Conservation (phyloP, 2,329 filamentous ascomycete genomes). For the Rosellinia necatrix region DNA sequence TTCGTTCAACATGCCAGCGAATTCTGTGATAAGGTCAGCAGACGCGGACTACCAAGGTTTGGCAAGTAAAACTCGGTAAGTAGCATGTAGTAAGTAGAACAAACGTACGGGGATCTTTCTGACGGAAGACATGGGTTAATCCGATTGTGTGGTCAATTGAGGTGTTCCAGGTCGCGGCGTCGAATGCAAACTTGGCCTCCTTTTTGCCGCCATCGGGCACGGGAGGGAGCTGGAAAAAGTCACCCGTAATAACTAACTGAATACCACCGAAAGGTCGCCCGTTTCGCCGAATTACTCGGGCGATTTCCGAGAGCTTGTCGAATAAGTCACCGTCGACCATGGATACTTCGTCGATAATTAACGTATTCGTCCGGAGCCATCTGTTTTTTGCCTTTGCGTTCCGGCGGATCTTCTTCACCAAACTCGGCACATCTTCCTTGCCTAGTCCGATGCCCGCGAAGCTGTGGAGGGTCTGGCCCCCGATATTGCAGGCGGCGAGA, state of each 20-base stretch:
- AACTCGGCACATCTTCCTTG: conserved; percentile 78
- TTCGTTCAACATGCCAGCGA: conserved; percentile 95
- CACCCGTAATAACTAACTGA: conserved; percentile 91
- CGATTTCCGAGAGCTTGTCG: conserved; percentile 91
- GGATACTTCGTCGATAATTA: conserved; percentile 93
- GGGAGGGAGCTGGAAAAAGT: conserved; percentile 96
- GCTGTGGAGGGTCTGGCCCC: conserved; percentile 92
- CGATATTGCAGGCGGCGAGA: conserved; percentile 94
- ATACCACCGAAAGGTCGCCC: conserved; percentile 94
- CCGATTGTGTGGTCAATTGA: conserved; percentile 95
- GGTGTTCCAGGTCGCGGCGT: conserved; percentile 88
- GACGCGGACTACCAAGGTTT: too few relatives aligned
- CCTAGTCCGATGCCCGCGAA: conserved; percentile 95
- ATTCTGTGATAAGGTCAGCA: conserved; percentile 54
- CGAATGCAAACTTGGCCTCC: conserved; percentile 87
- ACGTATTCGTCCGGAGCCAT: conserved; percentile 85
- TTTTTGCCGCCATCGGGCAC: conserved; percentile 75
- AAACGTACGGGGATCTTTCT: conserved; percentile 73
- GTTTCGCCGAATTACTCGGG: conserved; percentile 84
- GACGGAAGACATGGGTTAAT: conserved; percentile 93
- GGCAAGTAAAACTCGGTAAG: too few relatives aligned
- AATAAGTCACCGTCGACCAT: conserved; percentile 99
- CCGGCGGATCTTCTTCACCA: conserved; percentile 88
- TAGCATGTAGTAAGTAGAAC: neutral
- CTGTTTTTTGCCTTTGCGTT: conserved; percentile 87